Evolutionary conservation across 176 grass and related monocot species (phyloP), one percentile per base, ranked within the genome.

Genomic region (Triticum monococcum): DNA sequence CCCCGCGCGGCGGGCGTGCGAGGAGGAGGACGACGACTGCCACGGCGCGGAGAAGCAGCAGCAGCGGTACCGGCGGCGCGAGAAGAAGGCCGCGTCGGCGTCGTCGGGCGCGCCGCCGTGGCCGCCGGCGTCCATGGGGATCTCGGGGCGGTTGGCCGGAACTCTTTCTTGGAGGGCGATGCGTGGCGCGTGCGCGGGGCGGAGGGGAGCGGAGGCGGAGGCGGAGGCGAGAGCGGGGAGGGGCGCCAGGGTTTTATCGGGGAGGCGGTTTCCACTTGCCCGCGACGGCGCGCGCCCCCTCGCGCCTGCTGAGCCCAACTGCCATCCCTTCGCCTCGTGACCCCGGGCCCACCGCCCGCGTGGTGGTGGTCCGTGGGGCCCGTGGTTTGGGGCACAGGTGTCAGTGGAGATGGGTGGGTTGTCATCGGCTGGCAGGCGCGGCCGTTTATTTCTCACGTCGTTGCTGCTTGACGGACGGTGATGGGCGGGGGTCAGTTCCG

Each of bases 1-100:
- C 25, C 85, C 48, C 54, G 70, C 26, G 62, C 40, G 88, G 74
- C 48, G 83, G 18, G 18, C 59, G 83, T 79, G 78, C 17, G 82
- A 87, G 32, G 90, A 87, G 32, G 90, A 84, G 14, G 90, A 63
- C 0, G 75, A 63, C 0, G 75, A 64, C 7, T 73, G 62, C 86
- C 88, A 87, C 12, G 92, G 86, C 64, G 77, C 75, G 64, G 87
- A 93, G 88, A 96, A 96, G 89, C 94, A 99, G 72, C 85, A 94
- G 86, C 90, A 91, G 18, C 94, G 72, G 67, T 36, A 24, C 38
- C 62, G 46, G 80, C 83, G 72, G 7, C 85, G 59, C 4, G 85
- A 79, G 77, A 92, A 87, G 65, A 87, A 91, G 9, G 78, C 85
- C 8, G 87, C 90, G 65, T 90, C 91, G 11, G 87, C 76, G 3